Conservation (phyloP, 768 basidiomycete species). For the Serendipita vermifera region DNA sequence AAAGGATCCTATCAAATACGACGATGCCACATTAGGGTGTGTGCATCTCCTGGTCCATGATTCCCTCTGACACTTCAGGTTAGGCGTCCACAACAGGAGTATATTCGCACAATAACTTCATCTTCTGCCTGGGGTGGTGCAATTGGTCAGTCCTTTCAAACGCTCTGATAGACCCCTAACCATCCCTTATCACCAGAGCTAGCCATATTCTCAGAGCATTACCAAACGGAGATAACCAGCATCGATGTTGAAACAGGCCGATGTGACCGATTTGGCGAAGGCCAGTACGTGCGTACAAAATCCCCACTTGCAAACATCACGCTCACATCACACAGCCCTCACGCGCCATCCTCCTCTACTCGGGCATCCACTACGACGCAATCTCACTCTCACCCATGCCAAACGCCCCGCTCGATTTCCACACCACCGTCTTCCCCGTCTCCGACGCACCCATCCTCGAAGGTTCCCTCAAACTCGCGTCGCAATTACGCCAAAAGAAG, state of each 20-base stretch:
- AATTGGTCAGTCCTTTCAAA: slow-evolving; percentile 42
- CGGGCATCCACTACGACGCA: slow-evolving; percentile 95
- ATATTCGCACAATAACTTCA: slow-evolving; percentile 69
- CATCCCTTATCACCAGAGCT: slow-evolving; percentile 30
- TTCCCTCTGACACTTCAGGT: slow-evolving; percentile 22
- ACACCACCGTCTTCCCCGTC: slow-evolving; percentile 70
- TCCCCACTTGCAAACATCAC: slow-evolving; percentile 18
- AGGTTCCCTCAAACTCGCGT: slow-evolving; percentile 51
- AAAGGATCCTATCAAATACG: slow-evolving; percentile 56
- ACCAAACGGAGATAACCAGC: slow-evolving; percentile 72
- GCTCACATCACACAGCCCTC: slow-evolving; percentile 13
- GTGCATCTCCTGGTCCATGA: slow-evolving; percentile 1
- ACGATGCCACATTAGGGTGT: slow-evolving; percentile 79
- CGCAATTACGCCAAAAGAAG: slow-evolving; percentile 55
- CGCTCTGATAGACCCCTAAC: neutral
- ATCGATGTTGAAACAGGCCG: slow-evolving; percentile 89
- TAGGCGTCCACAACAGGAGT: slow-evolving; percentile 49
- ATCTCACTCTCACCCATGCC: slow-evolving; percentile 65
- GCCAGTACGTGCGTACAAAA: slow-evolving; percentile 28
- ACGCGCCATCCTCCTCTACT: slow-evolving; percentile 75
- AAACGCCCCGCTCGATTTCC: slow-evolving; percentile 73
- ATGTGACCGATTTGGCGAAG: slow-evolving; percentile 65
- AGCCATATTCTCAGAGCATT: slow-evolving; percentile 69
- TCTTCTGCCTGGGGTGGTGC: slow-evolving; percentile 89
- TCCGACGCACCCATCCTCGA: slow-evolving; percentile 24